Base-by-base conservation (phyloP, 2,329 filamentous ascomycete genomes). In the Aspergillus oerlinghausenensis region DNA sequence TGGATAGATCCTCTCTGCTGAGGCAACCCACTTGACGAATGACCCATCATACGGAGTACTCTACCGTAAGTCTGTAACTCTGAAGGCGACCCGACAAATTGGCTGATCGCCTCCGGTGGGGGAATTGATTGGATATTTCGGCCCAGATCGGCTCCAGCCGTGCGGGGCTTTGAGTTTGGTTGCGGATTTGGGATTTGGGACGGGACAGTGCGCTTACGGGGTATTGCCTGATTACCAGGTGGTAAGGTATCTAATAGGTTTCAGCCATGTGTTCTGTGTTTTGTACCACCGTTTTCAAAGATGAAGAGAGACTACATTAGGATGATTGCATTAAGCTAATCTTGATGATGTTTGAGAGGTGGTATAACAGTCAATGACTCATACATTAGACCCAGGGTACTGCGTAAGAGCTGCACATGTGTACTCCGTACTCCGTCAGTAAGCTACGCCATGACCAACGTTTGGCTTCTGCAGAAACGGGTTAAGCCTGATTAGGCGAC, bases 91-190 rank as follows among this genome's bases (percentile, higher is more conserved):
- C 43, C 43, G 43, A 23, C 21, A 47, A 23, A 17, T 26, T 47
- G 43, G 43, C 43, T 47, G 43, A 47, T 47, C 43, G 43, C 21
- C 21, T 26, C n/a, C 1, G 17, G 5, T 23, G 11, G 25, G 43
- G 43, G 3, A 21, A 47, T 14, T 14, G 3, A 47, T 47, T 47
- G 43, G 43, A 6, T 6, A 23, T 25, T 26, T 14, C 10, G 11
- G 8, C 43, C 43, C 43, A 23, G 10, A 14, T 38, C 43, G 52
- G 54, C 43, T 28, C 45, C 49, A 49, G 43, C 55, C 57, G 49
- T 55, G 55, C 55, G 57, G 55, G 57, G 57, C 57, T 50, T 56
- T 51, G 45, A 28, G 48, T 25, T 48, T 54, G 45, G 47, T n/a
- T 35, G 23, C 19, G 23, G 26, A 26, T 32, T 40, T 29, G n/a